phyloP scores from a whole-genome alignment of 192 early-diverging fungal genomes.

The Backusella luteola region DNA sequence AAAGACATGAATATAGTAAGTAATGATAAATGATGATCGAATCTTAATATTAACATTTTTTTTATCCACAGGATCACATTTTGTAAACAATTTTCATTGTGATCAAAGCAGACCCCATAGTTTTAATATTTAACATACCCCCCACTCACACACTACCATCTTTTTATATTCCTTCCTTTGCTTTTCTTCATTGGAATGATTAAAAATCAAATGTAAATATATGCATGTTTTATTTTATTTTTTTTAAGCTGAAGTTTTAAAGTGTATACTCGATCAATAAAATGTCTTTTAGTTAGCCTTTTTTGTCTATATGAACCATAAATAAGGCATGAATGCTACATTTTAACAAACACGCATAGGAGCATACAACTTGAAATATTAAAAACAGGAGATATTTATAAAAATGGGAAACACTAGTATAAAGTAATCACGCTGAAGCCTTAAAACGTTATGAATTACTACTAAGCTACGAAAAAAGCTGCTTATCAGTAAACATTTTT shows the following conservation, averaged over 20 bases:
- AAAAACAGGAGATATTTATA: not conserved
- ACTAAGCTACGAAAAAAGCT: not conserved
- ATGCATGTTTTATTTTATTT: not conserved
- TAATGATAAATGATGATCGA: not conserved
- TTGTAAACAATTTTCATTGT: not conserved
- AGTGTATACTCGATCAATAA: too few relatives aligned
- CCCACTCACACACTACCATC: not conserved
- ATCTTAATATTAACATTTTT: not conserved
- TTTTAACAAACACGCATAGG: too few relatives aligned
- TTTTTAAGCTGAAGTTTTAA: too few relatives aligned
- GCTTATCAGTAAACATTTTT: not conserved
- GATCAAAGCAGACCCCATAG: not conserved
- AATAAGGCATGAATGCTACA: too few relatives aligned
- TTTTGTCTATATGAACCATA: too few relatives aligned
- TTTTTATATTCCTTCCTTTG: not conserved
- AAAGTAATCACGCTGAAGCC: not conserved
- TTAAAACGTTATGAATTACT: not conserved
- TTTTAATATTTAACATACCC: constrained; percentile 4
- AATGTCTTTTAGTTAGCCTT: too few relatives aligned
- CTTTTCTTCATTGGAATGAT: not conserved
- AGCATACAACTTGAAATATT: too few relatives aligned
- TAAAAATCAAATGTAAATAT: not conserved
- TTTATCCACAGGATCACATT: not conserved
- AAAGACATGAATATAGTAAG: not conserved
- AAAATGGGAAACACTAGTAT: not conserved